A percentile compares a stretch with the other conserved stretches of the same genome.
These are phyloP conservation scores for Sugiyamaella novakii DNA, from an alignment of 1,139 yeast genomes.

Conservation along the genomic window DNA sequence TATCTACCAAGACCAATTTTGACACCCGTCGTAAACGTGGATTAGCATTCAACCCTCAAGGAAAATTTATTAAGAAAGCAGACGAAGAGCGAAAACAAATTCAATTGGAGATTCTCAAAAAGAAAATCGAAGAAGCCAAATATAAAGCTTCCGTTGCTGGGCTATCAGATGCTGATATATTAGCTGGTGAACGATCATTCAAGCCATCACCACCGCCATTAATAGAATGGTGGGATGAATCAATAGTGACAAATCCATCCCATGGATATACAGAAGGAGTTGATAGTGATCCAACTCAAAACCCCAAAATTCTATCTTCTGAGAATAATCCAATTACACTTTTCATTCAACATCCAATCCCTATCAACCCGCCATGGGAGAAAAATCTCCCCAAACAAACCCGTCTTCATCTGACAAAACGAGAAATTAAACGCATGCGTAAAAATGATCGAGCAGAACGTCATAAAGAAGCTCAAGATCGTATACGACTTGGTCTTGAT, in stretches of 20 bases:
- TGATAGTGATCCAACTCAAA: conserved; percentile 48
- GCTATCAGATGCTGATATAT: conserved; percentile 48
- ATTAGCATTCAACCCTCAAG: conserved; percentile 57
- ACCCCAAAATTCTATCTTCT: neutral
- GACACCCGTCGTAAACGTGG: conserved; percentile 42
- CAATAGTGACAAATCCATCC: conserved; percentile 38
- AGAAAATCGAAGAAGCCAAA: conserved; percentile 34
- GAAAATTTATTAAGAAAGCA: conserved; percentile 63
- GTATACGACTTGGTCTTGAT: conserved; percentile 76
- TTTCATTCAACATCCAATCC: conserved; percentile 82
- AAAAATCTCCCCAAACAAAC: conserved; percentile 46
- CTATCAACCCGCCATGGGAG: conserved; percentile 61
- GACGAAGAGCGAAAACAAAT: conserved; percentile 51
- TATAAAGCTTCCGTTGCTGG: conserved; percentile 42
- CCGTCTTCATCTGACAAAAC: conserved; percentile 67
- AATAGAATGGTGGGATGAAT: conserved; percentile 84
- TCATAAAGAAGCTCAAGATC: conserved; percentile 73
- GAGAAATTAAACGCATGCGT: conserved; percentile 74
- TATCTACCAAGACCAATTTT: conserved; percentile 33
- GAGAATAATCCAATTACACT: conserved; percentile 45
- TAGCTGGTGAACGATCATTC: conserved; percentile 56
- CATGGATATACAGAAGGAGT: conserved; percentile 40
- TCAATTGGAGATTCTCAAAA: conserved; percentile 42
- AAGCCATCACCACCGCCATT: conserved; percentile 54
- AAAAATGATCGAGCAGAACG: conserved; percentile 66